These are phyloP conservation scores for Pythium aphanidermatum DNA, from an alignment of 352 stramenopile genomes.

Conservation along the genomic window DNA sequence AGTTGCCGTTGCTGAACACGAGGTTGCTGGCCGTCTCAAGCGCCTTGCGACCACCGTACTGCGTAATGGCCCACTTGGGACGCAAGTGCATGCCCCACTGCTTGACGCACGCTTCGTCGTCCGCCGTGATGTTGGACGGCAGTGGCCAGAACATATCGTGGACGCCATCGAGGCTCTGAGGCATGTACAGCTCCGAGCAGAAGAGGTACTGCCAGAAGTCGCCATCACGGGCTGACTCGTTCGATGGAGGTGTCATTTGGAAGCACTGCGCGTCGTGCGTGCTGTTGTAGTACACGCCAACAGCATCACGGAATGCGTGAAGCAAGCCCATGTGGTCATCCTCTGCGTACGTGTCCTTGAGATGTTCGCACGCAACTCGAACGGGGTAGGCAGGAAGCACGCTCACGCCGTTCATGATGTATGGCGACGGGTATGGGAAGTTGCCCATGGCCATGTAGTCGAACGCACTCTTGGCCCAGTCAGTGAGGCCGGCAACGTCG, in stretches of 20 bases:
- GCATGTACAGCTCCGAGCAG: conserved; percentile 77
- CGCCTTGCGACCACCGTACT: conserved; percentile 67
- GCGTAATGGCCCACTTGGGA: conserved; percentile 55
- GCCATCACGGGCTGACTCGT: conserved; percentile 43
- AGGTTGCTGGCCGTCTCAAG: conserved; percentile 87
- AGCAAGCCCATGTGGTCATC: conserved; percentile 38
- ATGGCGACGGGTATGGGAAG: conserved; percentile 94
- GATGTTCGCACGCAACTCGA: conserved; percentile 74
- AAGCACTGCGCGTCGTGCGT: conserved; percentile 53
- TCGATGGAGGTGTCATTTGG: conserved; percentile 34
- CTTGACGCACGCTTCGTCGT: conserved; percentile 55
- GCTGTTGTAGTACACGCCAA: conserved; percentile 80
- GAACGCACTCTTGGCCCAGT: conserved; percentile 74
- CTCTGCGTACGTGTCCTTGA: conserved; percentile 36
- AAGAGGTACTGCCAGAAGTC: conserved; percentile 80
- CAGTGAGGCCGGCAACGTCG: conserved; percentile 48
- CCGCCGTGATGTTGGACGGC: conserved; percentile 52
- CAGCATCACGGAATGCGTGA: conserved; percentile 36
- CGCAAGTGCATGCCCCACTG: conserved; percentile 63
- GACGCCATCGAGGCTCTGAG: conserved; percentile 49
- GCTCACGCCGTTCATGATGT: conserved; percentile 87
- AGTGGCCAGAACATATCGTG: conserved; percentile 86
- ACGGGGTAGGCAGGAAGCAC: conserved; percentile 89
- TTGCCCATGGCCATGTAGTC: conserved; percentile 95
- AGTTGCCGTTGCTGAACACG: conserved; percentile 93